Evolutionary conservation across 2,329 filamentous ascomycete species (phyloP).

Genomic region (Corinectria fuckeliana): DNA sequence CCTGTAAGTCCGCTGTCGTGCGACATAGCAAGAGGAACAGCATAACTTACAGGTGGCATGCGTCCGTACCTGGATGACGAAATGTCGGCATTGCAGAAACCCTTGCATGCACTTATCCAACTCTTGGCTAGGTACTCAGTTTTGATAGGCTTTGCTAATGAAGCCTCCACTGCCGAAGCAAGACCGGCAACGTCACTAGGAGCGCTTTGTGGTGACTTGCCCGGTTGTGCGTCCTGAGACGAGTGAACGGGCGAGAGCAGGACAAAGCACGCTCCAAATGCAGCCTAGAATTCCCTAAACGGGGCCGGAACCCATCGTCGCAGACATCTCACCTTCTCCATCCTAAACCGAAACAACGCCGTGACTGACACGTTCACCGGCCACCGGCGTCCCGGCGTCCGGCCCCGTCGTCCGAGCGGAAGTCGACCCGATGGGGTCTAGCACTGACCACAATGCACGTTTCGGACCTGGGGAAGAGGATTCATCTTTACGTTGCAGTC

Average conservation of each 20-base stretch:
- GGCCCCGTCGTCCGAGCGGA: conserved; percentile 36
- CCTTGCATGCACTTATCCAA: conserved; percentile 17
- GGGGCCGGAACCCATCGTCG: neutral
- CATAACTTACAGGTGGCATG: neutral
- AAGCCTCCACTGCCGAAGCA: conserved; percentile 11
- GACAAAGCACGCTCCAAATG: neutral
- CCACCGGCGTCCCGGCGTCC: conserved; percentile 16
- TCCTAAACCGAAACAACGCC: conserved; percentile 18
- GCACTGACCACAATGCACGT: neutral
- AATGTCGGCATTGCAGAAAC: conserved; percentile 20
- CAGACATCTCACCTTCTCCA: neutral
- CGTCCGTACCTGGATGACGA: conserved; percentile 23
- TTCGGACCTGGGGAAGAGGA: conserved; percentile 9
- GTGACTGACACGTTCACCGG: conserved; percentile 9
- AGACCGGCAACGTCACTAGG: conserved; percentile 15
- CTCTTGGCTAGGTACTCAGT: conserved; percentile 15
- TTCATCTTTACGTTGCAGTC: conserved; percentile 1
- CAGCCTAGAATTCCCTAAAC: neutral
- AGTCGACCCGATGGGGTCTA: conserved; percentile 14
- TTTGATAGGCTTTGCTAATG: conserved; percentile 33
- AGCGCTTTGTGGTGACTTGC: conserved; percentile 30
- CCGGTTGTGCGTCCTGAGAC: conserved; percentile 17
- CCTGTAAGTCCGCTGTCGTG: neutral
- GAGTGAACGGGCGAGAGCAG: conserved; percentile 3
- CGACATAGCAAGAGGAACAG: conserved; percentile 9